Base-by-base conservation (phyloP, 768 basidiomycete genomes). In the Cytidiella melzeri region DNA sequence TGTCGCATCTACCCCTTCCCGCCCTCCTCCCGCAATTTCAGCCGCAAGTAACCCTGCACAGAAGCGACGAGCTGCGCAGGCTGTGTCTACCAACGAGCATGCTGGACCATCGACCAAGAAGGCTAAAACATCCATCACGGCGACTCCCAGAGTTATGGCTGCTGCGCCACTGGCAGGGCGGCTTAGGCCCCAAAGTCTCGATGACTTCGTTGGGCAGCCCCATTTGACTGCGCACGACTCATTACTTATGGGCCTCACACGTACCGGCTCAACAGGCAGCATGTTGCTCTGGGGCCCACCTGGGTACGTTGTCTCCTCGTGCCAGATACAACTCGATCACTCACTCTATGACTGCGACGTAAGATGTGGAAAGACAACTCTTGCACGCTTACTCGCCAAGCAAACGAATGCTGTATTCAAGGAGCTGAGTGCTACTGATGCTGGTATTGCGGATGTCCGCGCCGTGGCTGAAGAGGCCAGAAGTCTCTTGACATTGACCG, bases 381-480 rank as follows among this genome's bases (percentile, higher is more conserved):
- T 92, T 25, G 87, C 87, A 0, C 70, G 87, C 54, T 62, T 93
- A 21, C 68, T 92, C 7, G 85, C 87, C 0, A 71, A 69, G 39
- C 71, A 73, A 44, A 73, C 79, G 1, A 68, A 80, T 54, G 76
- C 79, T 12, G 67, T 75, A 10, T 87, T 89, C 62, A 87, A 80
- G 55, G 90, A 92, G 58, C 65, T 91, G 19, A 84, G 83, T 59
- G 86, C 86, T n/a, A 87, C 87, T 0, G 76, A 70, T 23, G 75
- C 75, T 2, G 80, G 80, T 3, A 78, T 84, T 13, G 78, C 76
- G 45, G 87, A 93, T 37, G 80, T 92, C 7, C 75, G 84, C 34
- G 69, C 71, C n/a, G 70, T 86, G 1, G 83, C 88, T 46, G 86
- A 89, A 54, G 84, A 89, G 58, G 90, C 91, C 3, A 84, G 80